These are phyloP conservation scores for Yamadazyma dendronema DNA, from an alignment of 1,139 yeast species.

Conservation along the genomic window DNA sequence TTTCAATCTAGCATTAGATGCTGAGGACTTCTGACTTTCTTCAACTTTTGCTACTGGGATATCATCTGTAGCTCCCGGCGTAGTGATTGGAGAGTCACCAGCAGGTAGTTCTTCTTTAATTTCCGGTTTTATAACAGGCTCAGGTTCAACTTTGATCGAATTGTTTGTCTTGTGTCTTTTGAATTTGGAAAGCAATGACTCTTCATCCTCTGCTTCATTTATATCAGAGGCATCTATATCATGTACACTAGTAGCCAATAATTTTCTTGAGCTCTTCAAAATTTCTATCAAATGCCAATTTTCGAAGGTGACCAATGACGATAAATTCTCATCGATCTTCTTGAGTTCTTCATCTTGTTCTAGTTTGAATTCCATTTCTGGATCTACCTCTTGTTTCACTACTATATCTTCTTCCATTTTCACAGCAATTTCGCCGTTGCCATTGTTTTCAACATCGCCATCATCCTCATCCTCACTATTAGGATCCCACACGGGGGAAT, in stretches of 20 bases:
- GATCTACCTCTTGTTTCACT: constrained; percentile 31
- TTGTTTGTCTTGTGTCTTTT: constrained; percentile 36
- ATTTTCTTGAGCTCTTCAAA: constrained; percentile 64
- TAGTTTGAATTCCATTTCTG: constrained; percentile 31
- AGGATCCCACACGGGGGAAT: constrained; percentile 85
- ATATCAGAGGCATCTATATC: constrained; percentile 24
- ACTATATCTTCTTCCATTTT: constrained; percentile 19
- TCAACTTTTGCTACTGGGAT: constrained; percentile 10
- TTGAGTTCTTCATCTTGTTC: constrained; percentile 49
- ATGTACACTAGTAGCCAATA: constrained; percentile 68
- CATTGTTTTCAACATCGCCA: constrained; percentile 9
- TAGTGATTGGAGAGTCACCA: background rate
- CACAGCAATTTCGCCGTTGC: constrained; percentile 4
- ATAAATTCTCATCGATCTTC: constrained; percentile 45
- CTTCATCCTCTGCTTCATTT: constrained; percentile 20
- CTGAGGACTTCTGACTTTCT: constrained; percentile 21
- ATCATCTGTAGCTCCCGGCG: background rate
- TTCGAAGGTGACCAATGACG: constrained; percentile 54
- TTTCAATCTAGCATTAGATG: constrained; percentile 74
- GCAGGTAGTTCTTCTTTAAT: constrained; percentile 14
- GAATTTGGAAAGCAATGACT: constrained; percentile 29
- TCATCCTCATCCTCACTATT: constrained; percentile 38
- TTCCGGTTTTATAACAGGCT: constrained; percentile 10
- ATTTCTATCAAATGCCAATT: constrained; percentile 65
- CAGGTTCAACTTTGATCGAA: constrained; percentile 15